Percentiles rank a stretch among this genome's conserved stretches.
These are phyloP conservation scores for Backusella psychrophila DNA, from an alignment of 192 early-diverging fungal species.

Conservation along the genomic window DNA sequence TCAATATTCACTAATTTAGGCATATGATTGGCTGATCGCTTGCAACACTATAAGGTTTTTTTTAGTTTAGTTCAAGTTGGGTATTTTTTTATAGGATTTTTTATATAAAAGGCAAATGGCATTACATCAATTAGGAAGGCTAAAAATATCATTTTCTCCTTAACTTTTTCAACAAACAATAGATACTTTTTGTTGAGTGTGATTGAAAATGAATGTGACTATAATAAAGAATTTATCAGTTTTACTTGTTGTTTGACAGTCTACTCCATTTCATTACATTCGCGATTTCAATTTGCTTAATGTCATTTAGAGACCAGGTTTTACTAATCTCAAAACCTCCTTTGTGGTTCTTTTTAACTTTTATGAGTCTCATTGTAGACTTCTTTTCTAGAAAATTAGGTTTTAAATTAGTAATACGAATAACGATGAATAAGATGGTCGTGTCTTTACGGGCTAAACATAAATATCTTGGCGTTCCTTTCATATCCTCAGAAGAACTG, in stretches of 20 bases:
- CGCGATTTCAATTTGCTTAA: constrained; percentile 45
- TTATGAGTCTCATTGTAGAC: constrained; percentile 46
- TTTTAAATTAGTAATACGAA: not conserved
- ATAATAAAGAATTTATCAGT: constrained; percentile 6
- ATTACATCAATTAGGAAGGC: constrained; percentile 35
- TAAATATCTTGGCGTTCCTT: constrained; percentile 52
- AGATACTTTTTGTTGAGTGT: constrained; percentile 49
- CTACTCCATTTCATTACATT: constrained; percentile 39
- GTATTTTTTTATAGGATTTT: not conserved
- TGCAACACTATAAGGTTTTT: constrained; percentile 31
- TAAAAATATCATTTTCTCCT: constrained; percentile 51
- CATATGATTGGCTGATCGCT: constrained; percentile 39
- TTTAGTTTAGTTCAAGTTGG: not conserved
- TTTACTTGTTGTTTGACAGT: not conserved
- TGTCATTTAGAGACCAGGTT: constrained; percentile 55
- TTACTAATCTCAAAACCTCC: constrained; percentile 51
- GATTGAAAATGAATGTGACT: constrained; percentile 51
- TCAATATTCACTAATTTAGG: constrained; percentile 54
- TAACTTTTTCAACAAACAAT: constrained; percentile 46
- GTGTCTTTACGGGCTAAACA: constrained; percentile 46
- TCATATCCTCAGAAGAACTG: constrained; percentile 32
- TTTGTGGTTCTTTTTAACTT: constrained; percentile 46
- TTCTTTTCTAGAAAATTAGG: constrained; percentile 29
- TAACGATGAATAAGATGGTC: not conserved
- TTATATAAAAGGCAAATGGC: not conserved